Conservation (phyloP, 306 rosid species). For the Hippophae rhamnoides region DNA sequence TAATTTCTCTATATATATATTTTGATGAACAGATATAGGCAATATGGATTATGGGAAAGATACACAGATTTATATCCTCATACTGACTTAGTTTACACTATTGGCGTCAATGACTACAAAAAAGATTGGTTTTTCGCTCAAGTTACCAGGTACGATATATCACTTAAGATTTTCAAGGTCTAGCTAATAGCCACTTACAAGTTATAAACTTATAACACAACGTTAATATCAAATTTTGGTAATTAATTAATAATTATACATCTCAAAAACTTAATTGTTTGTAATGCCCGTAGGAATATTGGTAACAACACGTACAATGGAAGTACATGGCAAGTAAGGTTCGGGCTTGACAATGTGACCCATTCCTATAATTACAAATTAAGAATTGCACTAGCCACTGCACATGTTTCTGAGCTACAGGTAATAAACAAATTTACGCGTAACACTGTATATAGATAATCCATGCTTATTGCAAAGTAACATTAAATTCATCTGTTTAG, state of each 20-base stretch:
- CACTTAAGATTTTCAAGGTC: not conserved
- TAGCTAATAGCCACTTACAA: too few relatives aligned
- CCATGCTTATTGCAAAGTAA: too few relatives aligned
- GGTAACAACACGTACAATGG: constrained; percentile 25
- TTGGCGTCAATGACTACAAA: constrained; percentile 23
- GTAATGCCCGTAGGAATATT: constrained; percentile 11
- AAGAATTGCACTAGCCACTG: constrained; percentile 36
- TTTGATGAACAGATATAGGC: constrained; percentile 26
- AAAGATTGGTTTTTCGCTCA: constrained; percentile 42
- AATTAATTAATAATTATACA: not conserved
- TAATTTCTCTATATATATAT: too few relatives aligned
- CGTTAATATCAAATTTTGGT: too few relatives aligned
- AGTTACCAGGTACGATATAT: constrained; percentile 20
- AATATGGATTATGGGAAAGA: constrained; percentile 43
- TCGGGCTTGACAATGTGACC: constrained; percentile 15
- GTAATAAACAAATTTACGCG: constrained; percentile 9
- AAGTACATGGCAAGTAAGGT: constrained; percentile 43
- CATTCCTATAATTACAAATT: constrained; percentile 20
- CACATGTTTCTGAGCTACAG: constrained; percentile 28
- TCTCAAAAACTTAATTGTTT: not conserved
- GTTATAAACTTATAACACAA: too few relatives aligned
- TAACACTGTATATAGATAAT: too few relatives aligned
- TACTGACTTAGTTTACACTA: constrained; percentile 27
- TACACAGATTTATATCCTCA: constrained; percentile 33
- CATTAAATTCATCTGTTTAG: too few relatives aligned